A percentile compares a stretch with the other conserved stretches of the same genome.
Conservation (phyloP, 176 grass and related monocot species). For the Alloteropsis semialata region DNA sequence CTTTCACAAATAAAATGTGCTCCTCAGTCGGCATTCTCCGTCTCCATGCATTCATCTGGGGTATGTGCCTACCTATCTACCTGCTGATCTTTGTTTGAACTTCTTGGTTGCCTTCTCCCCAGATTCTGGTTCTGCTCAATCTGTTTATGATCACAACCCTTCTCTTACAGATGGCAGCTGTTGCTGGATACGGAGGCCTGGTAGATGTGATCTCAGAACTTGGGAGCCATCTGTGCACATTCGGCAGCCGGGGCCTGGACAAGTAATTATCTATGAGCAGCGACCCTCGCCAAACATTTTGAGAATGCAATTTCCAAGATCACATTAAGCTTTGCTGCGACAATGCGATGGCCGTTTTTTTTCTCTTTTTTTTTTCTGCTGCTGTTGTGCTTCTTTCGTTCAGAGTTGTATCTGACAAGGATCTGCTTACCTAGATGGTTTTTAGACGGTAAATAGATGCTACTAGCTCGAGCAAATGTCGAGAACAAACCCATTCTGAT, state of each 20-base stretch:
- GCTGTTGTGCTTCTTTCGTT: not conserved
- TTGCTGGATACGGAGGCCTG: constrained; percentile 72
- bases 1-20: constrained; percentile 96
- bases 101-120: not conserved
- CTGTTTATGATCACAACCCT: not conserved
- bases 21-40: constrained; percentile 70
- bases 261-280: constrained; percentile 9
- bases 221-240: constrained; percentile 86
- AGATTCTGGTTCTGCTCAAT: not conserved
- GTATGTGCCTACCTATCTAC: constrained; percentile 40
- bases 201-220: constrained; percentile 87
- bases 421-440: constrained; percentile 10
- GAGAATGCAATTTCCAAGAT: not conserved
- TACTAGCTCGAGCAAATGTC: not conserved
- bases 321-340: not conserved
- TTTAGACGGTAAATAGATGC: not conserved
- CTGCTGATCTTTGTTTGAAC: not conserved
- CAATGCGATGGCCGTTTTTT: not conserved
- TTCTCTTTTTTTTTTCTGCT: not conserved
- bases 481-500: not conserved
- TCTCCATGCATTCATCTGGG: constrained; percentile 79
- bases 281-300: too few relatives aligned
- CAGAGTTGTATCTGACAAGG: not conserved
- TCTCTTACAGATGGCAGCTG: constrained; percentile 52
- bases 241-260: constrained; percentile 57